A percentile compares a stretch with the other conserved stretches of the same genome.
Evolutionary conservation across 352 stramenopile genomes (phyloP).

Genomic region (Phytophthora rubi): DNA sequence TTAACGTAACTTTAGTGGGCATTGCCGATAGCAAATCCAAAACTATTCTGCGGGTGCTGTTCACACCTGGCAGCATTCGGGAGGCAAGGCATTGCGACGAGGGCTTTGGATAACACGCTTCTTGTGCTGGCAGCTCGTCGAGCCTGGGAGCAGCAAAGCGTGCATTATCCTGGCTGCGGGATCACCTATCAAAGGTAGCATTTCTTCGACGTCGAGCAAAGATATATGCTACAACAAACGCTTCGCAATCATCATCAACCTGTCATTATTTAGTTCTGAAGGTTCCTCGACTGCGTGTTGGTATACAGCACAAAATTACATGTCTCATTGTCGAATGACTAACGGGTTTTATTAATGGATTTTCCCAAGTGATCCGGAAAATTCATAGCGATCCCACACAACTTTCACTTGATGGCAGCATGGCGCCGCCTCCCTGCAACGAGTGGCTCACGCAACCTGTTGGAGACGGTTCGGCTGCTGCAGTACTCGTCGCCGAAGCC

Average conservation of each 20-base stretch:
- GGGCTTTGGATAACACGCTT: neutral
- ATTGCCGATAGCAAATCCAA: neutral
- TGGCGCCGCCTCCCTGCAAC: conserved; percentile 15
- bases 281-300: neutral
- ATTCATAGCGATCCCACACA: conserved; percentile 5
- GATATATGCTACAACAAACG: conserved; percentile 3
- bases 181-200: conserved; percentile 17
- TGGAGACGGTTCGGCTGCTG: neutral
- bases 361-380: conserved; percentile 5
- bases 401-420: conserved; percentile 10
- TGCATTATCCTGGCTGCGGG: conserved; percentile 8
- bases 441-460: conserved; percentile 1
- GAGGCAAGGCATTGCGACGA: neutral
- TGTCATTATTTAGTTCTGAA: conserved; percentile 12
- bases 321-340: conserved; percentile 14
- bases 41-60: neutral
- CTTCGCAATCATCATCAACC: conserved; percentile 2
- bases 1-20: conserved; percentile 15
- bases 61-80: neutral
- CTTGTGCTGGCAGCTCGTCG: neutral
- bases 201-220: conserved; percentile 12
- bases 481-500: conserved; percentile 5
- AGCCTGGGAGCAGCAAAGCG: neutral
- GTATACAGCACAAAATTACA: neutral
- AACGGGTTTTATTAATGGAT: conserved; percentile 14